A percentile compares a stretch with the other conserved stretches of the same genome.
These are phyloP conservation scores for Candida tetrigidarum DNA, from an alignment of 1,139 yeast species.

Conservation along the genomic window DNA sequence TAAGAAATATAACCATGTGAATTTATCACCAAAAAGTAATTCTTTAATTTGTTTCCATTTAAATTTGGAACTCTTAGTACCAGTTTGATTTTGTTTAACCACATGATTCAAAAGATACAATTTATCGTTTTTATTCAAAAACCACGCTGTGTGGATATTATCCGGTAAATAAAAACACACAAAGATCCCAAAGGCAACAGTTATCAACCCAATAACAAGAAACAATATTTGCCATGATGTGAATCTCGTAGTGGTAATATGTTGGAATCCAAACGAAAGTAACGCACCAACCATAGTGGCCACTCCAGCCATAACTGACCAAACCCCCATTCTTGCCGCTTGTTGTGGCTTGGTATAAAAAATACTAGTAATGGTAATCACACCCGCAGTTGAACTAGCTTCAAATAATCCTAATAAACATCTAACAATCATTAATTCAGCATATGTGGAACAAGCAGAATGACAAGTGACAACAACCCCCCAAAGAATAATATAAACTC, in stretches of 20 bases:
- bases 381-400: constrained; percentile 49
- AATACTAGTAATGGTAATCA: constrained; percentile 45
- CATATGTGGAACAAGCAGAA: constrained; percentile 39
- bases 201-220: constrained; percentile 40
- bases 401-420: constrained; percentile 46
- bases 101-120: constrained; percentile 31
- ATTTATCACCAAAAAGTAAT: constrained; percentile 34
- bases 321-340: constrained; percentile 37
- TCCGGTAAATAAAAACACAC: constrained; percentile 35
- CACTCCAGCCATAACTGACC: constrained; percentile 44
- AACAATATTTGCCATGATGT: constrained; percentile 46
- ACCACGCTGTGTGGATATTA: constrained; percentile 34
- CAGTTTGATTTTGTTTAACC: constrained; percentile 35
- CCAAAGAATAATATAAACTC: constrained; percentile 42
- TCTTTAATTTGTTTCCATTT: constrained; percentile 33
- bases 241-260: constrained; percentile 29
- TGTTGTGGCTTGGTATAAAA: constrained; percentile 46
- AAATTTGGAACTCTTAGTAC: constrained; percentile 33
- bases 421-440: constrained; percentile 45
- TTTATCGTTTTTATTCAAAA: constrained; percentile 33
- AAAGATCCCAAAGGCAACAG: constrained; percentile 34
- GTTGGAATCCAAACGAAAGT: constrained; percentile 46
- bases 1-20: constrained; percentile 41
- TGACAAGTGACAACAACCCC: constrained; percentile 43
- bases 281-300: constrained; percentile 47